Evolutionary conservation across 306 rosid genomes (phyloP).

Genomic region (Rosa lucieae): DNA sequence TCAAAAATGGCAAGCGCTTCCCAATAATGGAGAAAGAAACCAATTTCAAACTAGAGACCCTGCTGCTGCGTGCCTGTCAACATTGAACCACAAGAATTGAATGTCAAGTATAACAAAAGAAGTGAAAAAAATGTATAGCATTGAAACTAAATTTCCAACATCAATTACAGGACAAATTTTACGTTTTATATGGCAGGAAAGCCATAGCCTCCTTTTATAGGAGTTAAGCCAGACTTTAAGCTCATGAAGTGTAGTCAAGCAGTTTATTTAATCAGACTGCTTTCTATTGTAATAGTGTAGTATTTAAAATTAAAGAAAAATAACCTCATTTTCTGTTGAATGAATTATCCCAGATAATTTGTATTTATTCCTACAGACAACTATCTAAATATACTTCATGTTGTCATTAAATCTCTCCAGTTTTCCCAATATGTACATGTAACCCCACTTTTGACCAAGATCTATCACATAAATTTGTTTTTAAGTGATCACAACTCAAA

Average conservation of each 20-base stretch:
- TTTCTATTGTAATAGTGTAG: background rate
- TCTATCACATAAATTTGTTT: background rate
- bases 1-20: slow-evolving; percentile 47
- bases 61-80: slow-evolving; percentile 47
- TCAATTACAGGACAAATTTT: background rate
- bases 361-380: background rate
- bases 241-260: background rate
- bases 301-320: background rate
- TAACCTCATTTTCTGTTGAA: background rate
- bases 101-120: slow-evolving; percentile 1
- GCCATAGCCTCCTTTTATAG: background rate
- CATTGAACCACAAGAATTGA: slow-evolving; percentile 31
- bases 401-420: background rate
- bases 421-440: background rate
- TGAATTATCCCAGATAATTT: background rate
- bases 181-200: background rate
- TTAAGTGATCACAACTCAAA: background rate
- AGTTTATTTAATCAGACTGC: background rate
- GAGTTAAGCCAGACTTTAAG: background rate
- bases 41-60: slow-evolving; percentile 47
- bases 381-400: background rate
- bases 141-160: background rate
- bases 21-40: slow-evolving; percentile 59
- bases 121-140: too few species aligned
- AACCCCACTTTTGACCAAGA: slow-evolving; percentile 1